phyloP scores from a whole-genome alignment of 176 grass and related monocot genomes.

The Musa acuminata region DNA sequence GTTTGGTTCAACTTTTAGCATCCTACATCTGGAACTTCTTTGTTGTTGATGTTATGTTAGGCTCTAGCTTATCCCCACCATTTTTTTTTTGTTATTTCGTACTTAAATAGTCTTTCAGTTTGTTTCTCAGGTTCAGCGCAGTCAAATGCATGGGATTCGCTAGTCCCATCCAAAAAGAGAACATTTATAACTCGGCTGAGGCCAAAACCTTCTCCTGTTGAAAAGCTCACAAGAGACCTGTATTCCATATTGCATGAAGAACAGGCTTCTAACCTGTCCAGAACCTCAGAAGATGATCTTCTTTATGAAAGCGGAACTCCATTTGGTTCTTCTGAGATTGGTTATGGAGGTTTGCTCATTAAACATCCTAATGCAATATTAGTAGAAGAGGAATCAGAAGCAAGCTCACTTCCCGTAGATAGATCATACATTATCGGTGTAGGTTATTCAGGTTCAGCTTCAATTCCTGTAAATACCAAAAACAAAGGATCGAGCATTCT shows the following conservation, averaged over 20 bases:
- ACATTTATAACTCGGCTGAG: conserved; percentile 42
- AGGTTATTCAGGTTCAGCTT: conserved; percentile 36
- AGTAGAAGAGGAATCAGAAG: conserved; percentile 81
- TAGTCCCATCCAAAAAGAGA: conserved; percentile 73
- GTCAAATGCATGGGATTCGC: conserved; percentile 77
- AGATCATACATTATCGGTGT: conserved; percentile 46
- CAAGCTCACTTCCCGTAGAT: conserved; percentile 70
- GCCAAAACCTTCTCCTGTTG: conserved; percentile 36
- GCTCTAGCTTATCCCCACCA: conserved; percentile 6
- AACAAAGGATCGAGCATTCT: conserved; percentile 31
- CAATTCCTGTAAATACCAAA: conserved; percentile 30
- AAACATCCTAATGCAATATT: conserved; percentile 53
- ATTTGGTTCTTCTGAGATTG: conserved; percentile 66
- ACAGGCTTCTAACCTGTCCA: conserved; percentile 43
- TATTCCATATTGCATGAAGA: conserved; percentile 71
- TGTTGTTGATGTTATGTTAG: background rate
- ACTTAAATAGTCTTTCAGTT: conserved; percentile 8
- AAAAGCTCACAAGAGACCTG: conserved; percentile 84
- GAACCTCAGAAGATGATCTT: conserved; percentile 64
- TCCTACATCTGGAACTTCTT: too few relatives aligned
- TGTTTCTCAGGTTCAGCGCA: conserved; percentile 56
- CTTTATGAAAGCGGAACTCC: conserved; percentile 62
- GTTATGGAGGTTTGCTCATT: conserved; percentile 81
- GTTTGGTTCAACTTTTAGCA: too few relatives aligned
- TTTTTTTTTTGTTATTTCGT: background rate